Conservation (phyloP, 257 asterid genomes). For the Eustoma russellianum region DNA sequence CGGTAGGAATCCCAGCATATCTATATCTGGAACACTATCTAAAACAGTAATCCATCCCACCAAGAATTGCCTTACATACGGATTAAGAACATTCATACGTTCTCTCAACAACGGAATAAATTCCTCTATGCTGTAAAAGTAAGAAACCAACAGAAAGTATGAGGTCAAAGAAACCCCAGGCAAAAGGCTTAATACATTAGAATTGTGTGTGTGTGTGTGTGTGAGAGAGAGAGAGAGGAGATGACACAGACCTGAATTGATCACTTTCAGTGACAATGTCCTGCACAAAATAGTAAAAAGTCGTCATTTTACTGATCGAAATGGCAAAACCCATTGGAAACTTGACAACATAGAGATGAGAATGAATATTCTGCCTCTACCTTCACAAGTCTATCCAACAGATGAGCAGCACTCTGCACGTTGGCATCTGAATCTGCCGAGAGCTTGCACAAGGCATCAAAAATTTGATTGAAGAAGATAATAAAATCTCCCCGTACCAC, state of each 20-base stretch:
- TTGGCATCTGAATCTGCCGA: slow-evolving; percentile 97
- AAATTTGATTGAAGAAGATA: slow-evolving; percentile 92
- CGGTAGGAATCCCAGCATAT: slow-evolving; percentile 99
- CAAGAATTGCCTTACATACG: slow-evolving; percentile 95
- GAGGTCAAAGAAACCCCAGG: not conserved
- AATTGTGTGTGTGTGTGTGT: too few species aligned
- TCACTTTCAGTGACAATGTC: slow-evolving; percentile 99
- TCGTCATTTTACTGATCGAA: not conserved
- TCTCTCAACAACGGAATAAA: slow-evolving; percentile 95
- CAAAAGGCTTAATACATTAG: too few species aligned
- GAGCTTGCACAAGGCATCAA: slow-evolving; percentile 94
- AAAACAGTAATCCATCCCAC: slow-evolving; percentile 99
- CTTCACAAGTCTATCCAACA: slow-evolving; percentile 96
- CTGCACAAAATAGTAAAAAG: slow-evolving; percentile 32
- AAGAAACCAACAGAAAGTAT: not conserved
- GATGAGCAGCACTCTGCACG: slow-evolving; percentile 99
- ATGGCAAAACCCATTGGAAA: not conserved
- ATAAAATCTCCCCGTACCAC: slow-evolving; percentile 98
- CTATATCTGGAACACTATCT: slow-evolving; percentile 99
- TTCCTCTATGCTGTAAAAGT: slow-evolving; percentile 79
- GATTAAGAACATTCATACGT: slow-evolving; percentile 94
- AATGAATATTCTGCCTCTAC: slow-evolving; percentile 23
- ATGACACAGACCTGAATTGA: slow-evolving; percentile 76
- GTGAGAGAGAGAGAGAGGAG: not conserved
- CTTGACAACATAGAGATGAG: not conserved